Conservation (phyloP, 2,329 filamentous ascomycete species). For the Fusarium lyarnte region DNA sequence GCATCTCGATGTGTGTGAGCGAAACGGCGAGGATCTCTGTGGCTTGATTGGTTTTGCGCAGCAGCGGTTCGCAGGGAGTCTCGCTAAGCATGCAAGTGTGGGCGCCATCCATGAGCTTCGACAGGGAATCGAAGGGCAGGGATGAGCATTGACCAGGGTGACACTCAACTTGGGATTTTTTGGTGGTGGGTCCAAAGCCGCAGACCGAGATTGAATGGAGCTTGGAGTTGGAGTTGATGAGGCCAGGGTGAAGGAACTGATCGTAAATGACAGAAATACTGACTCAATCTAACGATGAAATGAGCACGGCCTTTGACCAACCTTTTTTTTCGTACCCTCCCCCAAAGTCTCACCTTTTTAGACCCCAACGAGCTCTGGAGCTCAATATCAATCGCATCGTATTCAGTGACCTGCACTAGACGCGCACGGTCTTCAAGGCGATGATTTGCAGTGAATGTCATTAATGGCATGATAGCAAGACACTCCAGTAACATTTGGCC, state of each 20-base stretch:
- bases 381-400: slow-evolving; percentile 12
- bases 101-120: slow-evolving; percentile 8
- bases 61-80: slow-evolving; percentile 10
- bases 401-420: background rate
- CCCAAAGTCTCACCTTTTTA: background rate
- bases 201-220: slow-evolving; percentile 38
- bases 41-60: slow-evolving; percentile 20
- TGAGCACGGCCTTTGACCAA: background rate
- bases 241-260: background rate
- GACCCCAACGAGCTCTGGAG: background rate
- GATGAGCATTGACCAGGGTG: slow-evolving; percentile 17
- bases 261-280: fast-evolving
- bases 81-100: slow-evolving; percentile 20
- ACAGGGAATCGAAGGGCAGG: background rate
- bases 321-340: background rate
- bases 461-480: background rate
- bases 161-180: slow-evolving; percentile 6
- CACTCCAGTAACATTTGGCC: background rate
- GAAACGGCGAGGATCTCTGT: slow-evolving; percentile 24
- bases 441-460: slow-evolving; percentile 2
- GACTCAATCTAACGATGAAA: fast-evolving
- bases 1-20: slow-evolving; percentile 21
- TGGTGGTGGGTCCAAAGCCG: slow-evolving; percentile 16
- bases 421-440: background rate
- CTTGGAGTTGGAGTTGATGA: slow-evolving; percentile 5